Evolutionary conservation across 2,329 filamentous ascomycete genomes (phyloP), one percentile per base, ranked within the genome.

Genomic region (Exophiala sp.): DNA sequence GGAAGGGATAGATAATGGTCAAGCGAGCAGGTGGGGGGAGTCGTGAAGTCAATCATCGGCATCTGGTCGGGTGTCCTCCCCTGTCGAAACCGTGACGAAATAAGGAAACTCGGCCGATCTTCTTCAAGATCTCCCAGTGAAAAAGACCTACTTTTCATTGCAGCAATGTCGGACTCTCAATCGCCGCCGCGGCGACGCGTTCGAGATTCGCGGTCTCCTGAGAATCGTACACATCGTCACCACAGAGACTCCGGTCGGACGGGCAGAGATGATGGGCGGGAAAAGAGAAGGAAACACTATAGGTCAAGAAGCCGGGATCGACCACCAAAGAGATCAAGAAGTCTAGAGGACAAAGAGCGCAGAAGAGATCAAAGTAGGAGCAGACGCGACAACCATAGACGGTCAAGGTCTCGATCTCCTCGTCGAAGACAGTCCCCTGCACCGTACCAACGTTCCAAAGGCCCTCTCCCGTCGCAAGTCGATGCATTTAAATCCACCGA

Each of bases 381-480:
- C 21, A 24, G 45, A 14, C 29, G 29, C 23, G 4, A 35, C 13
- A 9, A 14, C n/a, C 29, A 22, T 4, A 37, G 24, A 37, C 45
- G 22, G 30, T 43, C 23, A 32, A 42, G 46, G 29, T 58, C 56
- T 30, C 56, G 43, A 10, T 58, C 56, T n/a, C 53, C 53, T 30
- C 50, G 39, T 9, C 32, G 43, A 22, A 45, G 40, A 39, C 52
- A 29, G 7, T 56, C 57, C 18, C 47, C 49, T 10, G 51, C 40
- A 24, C 16, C 29, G 16, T 39, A 42, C 21, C 23, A 46, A 10
- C 55, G 52, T 8, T 46, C 50, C 18, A 52, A 47, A 47, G 53
- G 49, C 13, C 70, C 73, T 2, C 67, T 75, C 11, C 71, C 71
- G 24, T 73, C 72, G 2, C 73, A 75, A 52, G 58, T 65, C 45